Percentiles rank a stretch among this genome's conserved stretches.
phyloP scores from a whole-genome alignment of 2,329 filamentous ascomycete genomes.

The Magnaporthiopsis rhizophila region DNA sequence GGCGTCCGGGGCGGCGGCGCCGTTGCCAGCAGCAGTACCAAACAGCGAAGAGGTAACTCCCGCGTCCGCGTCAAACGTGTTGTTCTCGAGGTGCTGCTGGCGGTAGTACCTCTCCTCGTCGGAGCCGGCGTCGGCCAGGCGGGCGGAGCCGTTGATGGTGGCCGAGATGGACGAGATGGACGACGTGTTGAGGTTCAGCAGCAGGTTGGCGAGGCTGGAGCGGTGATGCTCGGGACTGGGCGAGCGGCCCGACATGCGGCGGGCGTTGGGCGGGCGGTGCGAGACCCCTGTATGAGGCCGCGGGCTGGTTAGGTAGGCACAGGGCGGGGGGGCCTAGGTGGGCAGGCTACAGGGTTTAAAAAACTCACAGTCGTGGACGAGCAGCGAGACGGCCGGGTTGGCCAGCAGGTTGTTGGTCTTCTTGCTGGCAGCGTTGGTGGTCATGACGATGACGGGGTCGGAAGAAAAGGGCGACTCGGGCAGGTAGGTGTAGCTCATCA shows the following conservation, averaged over 20 bases:
- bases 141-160: constrained; percentile 84
- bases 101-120: constrained; percentile 82
- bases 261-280: constrained; percentile 73
- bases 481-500: constrained; percentile 99
- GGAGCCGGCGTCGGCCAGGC: constrained; percentile 62
- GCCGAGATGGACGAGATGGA: constrained; percentile 83
- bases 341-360: not conserved
- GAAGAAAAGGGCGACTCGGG: constrained; percentile 62
- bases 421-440: constrained; percentile 69
- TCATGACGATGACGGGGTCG: constrained; percentile 89
- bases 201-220: constrained; percentile 71
- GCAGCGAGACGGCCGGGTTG: constrained; percentile 82
- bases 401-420: constrained; percentile 74
- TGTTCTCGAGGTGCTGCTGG: constrained; percentile 79
- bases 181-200: constrained; percentile 86
- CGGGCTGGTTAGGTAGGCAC: not conserved
- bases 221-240: constrained; percentile 50
- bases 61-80: constrained; percentile 63
- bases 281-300: constrained; percentile 59
- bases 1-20: constrained; percentile 34
- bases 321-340: not conserved
- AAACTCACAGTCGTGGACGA: constrained; percentile 80
- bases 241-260: constrained; percentile 51
- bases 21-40: constrained; percentile 6
- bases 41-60: constrained; percentile 25